phyloP scores from a whole-genome alignment of 345 rosid species.

The Dipteronia dyeriana region DNA sequence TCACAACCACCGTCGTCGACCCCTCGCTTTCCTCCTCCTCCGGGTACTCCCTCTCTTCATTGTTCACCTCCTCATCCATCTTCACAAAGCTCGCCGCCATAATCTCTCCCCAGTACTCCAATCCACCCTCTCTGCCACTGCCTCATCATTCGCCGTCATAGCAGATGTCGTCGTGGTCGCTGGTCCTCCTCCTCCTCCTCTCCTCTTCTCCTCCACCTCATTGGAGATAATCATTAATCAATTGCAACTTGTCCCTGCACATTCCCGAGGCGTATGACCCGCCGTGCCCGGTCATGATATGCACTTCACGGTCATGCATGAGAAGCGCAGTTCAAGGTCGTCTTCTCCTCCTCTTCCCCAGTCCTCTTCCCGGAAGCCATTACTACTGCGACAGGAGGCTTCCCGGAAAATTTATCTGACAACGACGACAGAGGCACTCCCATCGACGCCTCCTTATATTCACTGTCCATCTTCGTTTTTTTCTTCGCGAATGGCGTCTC shows the following conservation, averaged over 20 bases:
- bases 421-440: background rate
- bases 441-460: background rate
- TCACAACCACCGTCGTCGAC: slow-evolving; percentile 37
- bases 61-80: slow-evolving; percentile 44
- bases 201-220: slow-evolving; percentile 31
- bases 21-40: slow-evolving; percentile 17
- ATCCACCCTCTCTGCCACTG: slow-evolving; percentile 2
- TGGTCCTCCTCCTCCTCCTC: background rate
- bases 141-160: background rate
- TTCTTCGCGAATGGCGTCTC: background rate
- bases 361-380: background rate
- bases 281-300: slow-evolving; percentile 48
- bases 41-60: background rate
- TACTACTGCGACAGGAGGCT: background rate
- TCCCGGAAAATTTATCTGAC: background rate
- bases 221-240: slow-evolving; percentile 30
- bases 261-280: slow-evolving; percentile 23
- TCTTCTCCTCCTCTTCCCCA: too few species aligned
- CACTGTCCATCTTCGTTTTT: background rate
- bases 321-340: background rate
- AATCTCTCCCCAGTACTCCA: slow-evolving; percentile 33
- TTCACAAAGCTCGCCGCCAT: slow-evolving; percentile 36
- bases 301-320: too few species aligned
- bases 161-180: background rate
- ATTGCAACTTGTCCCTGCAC: slow-evolving; percentile 39